phyloP scores from a whole-genome alignment of 352 stramenopile genomes.

The Pythium apleroticum region DNA sequence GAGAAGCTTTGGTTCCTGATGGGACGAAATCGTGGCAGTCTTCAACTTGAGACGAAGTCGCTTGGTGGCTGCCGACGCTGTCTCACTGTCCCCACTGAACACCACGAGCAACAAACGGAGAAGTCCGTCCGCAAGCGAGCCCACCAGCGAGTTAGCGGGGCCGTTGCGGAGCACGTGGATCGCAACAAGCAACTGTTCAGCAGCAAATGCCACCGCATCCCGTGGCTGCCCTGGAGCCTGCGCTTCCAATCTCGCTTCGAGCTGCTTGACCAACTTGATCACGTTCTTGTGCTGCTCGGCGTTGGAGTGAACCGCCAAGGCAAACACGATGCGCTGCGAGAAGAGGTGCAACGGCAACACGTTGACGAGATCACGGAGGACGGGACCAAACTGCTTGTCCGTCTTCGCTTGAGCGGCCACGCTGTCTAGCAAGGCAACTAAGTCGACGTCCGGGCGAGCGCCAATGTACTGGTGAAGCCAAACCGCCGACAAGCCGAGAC shows the following conservation, averaged over 20 bases:
- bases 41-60: constrained; percentile 15
- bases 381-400: constrained; percentile 19
- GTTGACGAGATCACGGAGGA: constrained; percentile 16
- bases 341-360: constrained; percentile 14
- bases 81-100: neutral
- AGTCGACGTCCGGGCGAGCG: constrained; percentile 40
- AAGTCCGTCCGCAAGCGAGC: neutral
- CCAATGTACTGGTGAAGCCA: constrained; percentile 57
- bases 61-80: neutral
- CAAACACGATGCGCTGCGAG: constrained; percentile 21
- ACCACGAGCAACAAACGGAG: constrained; percentile 7
- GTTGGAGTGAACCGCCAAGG: neutral
- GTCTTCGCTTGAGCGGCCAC: constrained; percentile 20
- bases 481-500: constrained; percentile 26
- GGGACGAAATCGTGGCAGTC: neutral
- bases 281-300: neutral
- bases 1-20: constrained; percentile 1
- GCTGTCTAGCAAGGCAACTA: constrained; percentile 31
- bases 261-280: constrained; percentile 2
- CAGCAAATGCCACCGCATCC: constrained; percentile 4
- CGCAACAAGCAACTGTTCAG: constrained; percentile 17
- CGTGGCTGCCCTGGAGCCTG: neutral
- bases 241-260: constrained; percentile 1
- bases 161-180: constrained; percentile 1
- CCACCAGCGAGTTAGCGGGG: neutral